Percentiles rank a stretch among this genome's conserved stretches.
Conservation (phyloP, 2,329 filamentous ascomycete species). For the Xylariaceae sp. region DNA sequence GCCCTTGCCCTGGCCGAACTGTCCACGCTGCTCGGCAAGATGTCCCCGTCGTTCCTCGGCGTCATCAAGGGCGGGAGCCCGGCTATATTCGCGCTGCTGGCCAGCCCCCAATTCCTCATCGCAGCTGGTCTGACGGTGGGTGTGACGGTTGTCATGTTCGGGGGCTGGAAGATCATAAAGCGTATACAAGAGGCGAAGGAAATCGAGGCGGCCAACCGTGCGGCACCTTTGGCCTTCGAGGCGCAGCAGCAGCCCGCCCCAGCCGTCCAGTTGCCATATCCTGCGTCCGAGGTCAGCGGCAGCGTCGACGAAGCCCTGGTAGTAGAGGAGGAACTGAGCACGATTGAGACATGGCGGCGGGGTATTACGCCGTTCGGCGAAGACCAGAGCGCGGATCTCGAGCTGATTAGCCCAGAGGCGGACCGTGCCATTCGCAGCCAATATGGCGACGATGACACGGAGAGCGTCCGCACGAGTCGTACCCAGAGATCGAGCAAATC, state of each 20-base stretch:
- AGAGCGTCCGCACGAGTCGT: slow-evolving; percentile 27
- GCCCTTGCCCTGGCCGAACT: slow-evolving; percentile 90
- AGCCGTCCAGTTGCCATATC: slow-evolving; percentile 12
- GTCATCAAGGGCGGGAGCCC: slow-evolving; percentile 77
- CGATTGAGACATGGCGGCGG: slow-evolving; percentile 54
- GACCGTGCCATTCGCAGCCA: slow-evolving; percentile 40
- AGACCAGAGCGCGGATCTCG: slow-evolving; percentile 45
- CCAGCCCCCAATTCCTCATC: slow-evolving; percentile 90
- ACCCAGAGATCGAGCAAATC: slow-evolving; percentile 27
- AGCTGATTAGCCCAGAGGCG: slow-evolving; percentile 53
- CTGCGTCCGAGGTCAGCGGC: slow-evolving; percentile 25
- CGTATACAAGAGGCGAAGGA: slow-evolving; percentile 53
- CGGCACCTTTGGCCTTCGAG: slow-evolving; percentile 31
- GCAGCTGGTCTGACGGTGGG: slow-evolving; percentile 83
- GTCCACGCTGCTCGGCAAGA: slow-evolving; percentile 71
- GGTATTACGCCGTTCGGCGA: slow-evolving; percentile 46
- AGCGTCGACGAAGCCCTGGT: slow-evolving; percentile 52
- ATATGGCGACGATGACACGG: slow-evolving; percentile 38
- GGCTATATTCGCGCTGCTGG: slow-evolving; percentile 77
- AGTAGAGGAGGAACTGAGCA: slow-evolving; percentile 52
- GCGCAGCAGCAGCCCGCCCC: slow-evolving; percentile 15
- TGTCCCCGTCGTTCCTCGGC: slow-evolving; percentile 73
- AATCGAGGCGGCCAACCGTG: slow-evolving; percentile 14
- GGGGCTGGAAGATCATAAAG: slow-evolving; percentile 96
- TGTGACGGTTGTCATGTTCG: slow-evolving; percentile 91